A percentile compares a stretch with the other conserved stretches of the same genome.
Conservation (phyloP, 306 rosid genomes). For the Psophocarpus tetragonolobus region DNA sequence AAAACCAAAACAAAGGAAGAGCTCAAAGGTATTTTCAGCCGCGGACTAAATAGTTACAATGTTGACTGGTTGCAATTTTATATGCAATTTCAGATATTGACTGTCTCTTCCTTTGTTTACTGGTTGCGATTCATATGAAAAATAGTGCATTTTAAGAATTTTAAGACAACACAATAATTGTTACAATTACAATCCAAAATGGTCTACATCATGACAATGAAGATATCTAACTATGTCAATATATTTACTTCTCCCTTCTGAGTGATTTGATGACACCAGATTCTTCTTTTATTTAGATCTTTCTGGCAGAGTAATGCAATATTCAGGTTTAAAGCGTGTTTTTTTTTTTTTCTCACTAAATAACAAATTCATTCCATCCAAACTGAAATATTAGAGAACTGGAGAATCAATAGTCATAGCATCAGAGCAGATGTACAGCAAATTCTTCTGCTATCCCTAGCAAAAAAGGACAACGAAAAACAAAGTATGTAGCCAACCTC, state of each 20-base stretch:
- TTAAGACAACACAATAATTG: too few species aligned
- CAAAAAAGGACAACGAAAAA: not conserved
- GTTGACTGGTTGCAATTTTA: too few species aligned
- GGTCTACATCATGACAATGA: not conserved
- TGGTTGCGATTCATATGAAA: too few species aligned
- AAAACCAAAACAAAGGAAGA: too few species aligned
- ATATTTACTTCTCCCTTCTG: not conserved
- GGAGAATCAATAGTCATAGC: not conserved
- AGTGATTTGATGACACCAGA: slow-evolving; percentile 4
- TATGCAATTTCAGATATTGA: too few species aligned
- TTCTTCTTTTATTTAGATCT: not conserved
- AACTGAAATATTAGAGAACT: slow-evolving; percentile 12
- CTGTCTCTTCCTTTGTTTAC: too few species aligned
- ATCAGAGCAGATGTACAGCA: not conserved
- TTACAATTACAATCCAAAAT: not conserved
- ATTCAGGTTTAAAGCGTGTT: not conserved
- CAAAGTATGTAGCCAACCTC: not conserved
- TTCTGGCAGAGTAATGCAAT: slow-evolving; percentile 4
- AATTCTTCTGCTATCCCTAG: not conserved
- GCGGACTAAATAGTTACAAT: too few species aligned
- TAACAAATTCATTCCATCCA: not conserved
- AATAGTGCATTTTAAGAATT: too few species aligned
- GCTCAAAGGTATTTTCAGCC: too few species aligned
- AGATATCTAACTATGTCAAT: not conserved
- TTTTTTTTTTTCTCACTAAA: slow-evolving; percentile 8